These are phyloP conservation scores for Chrysoporthe deuterocubensis DNA, from an alignment of 2,329 filamentous ascomycete genomes.

Conservation along the genomic window DNA sequence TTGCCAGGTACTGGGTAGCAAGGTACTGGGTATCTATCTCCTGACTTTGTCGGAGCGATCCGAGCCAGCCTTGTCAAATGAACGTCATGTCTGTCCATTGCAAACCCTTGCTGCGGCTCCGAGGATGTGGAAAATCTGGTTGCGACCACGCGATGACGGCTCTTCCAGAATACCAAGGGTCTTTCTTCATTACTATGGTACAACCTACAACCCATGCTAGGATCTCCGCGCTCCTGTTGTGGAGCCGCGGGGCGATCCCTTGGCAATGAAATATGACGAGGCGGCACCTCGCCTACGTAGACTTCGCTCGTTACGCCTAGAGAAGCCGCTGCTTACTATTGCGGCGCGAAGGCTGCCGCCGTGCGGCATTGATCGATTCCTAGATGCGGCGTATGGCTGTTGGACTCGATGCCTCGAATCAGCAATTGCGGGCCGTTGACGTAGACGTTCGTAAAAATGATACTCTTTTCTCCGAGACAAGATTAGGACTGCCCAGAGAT, in stretches of 20 bases:
- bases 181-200: neutral
- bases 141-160: neutral
- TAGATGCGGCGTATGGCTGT: neutral
- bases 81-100: neutral
- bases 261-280: neutral
- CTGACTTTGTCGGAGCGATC: neutral
- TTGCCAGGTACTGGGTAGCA: neutral
- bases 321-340: neutral
- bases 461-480: slow-evolving; percentile 4
- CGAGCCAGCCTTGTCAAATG: neutral
- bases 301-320: neutral
- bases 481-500: neutral
- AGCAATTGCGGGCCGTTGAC: neutral
- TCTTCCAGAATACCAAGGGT: neutral
- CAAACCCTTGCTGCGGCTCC: neutral
- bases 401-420: neutral
- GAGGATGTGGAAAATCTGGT: neutral
- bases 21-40: neutral
- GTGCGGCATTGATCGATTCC: neutral
- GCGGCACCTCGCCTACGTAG: neutral
- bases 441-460: neutral
- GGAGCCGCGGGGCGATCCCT: neutral
- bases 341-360: neutral
- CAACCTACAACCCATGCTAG: neutral
- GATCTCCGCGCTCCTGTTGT: neutral